Evolutionary conservation across 2,329 filamentous ascomycete genomes (phyloP).

Genomic region (Talaromyces sp.): DNA sequence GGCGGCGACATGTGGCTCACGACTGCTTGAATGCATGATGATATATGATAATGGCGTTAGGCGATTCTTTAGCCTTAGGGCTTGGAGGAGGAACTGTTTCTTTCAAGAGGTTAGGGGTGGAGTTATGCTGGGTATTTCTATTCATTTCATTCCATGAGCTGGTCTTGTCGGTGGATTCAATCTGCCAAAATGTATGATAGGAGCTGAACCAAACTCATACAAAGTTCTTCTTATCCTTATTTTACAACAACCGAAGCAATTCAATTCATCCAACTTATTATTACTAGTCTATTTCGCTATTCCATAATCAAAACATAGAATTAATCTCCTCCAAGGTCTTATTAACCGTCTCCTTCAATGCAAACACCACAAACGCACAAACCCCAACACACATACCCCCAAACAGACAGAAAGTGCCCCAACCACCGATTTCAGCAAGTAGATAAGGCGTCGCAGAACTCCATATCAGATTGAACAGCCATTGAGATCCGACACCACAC

Average conservation of each 20-base stretch:
- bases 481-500: conserved; percentile 41
- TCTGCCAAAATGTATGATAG: conserved; percentile 9
- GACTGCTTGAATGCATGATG: conserved; percentile 9
- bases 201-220: neutral
- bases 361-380: conserved; percentile 53
- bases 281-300: too few relatives aligned
- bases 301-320: conserved; percentile 50
- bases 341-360: conserved; percentile 56
- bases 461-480: conserved; percentile 45
- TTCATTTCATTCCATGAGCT: conserved; percentile 7
- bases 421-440: conserved; percentile 44
- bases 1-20: neutral
- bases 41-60: conserved; percentile 5
- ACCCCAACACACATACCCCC: conserved; percentile 47
- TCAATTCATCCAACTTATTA: neutral
- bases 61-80: neutral
- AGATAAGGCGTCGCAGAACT: conserved; percentile 44
- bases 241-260: neutral
- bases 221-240: neutral
- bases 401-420: conserved; percentile 49
- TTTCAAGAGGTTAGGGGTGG: neutral
- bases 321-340: conserved; percentile 58
- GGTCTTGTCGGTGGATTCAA: neutral
- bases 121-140: neutral
- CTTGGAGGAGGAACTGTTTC: neutral